Conservation (phyloP, 2,329 filamentous ascomycete species). For the Pseudomassariella vexata region DNA sequence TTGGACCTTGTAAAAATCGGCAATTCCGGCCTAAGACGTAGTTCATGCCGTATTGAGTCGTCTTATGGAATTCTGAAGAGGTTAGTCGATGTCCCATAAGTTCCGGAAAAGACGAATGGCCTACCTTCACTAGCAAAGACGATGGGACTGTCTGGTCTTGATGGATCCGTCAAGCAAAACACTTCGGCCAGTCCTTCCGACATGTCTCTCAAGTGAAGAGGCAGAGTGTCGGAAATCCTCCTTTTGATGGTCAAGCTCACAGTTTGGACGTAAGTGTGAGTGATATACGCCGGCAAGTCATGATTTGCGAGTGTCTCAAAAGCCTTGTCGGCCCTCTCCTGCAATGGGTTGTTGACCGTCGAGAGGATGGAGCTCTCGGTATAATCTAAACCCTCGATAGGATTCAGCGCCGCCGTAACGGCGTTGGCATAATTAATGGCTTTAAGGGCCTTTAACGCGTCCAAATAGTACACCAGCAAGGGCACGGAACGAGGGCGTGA, state of each 20-base stretch:
- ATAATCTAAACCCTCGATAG: conserved; percentile 50
- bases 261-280: conserved; percentile 61
- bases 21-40: conserved; percentile 74
- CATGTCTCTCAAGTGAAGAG: conserved; percentile 58
- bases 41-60: conserved; percentile 68
- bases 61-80: conserved; percentile 60
- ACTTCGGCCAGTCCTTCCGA: conserved; percentile 72
- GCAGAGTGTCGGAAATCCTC: conserved; percentile 61
- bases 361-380: conserved; percentile 41
- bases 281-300: conserved; percentile 67
- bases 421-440: conserved; percentile 69
- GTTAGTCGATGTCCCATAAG: background rate
- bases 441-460: conserved; percentile 63
- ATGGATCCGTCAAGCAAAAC: conserved; percentile 72
- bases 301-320: conserved; percentile 60
- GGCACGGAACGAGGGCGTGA: conserved; percentile 58
- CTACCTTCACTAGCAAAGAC: conserved; percentile 70
- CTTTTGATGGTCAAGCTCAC: conserved; percentile 65
- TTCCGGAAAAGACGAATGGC: conserved; percentile 11
- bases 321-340: conserved; percentile 58
- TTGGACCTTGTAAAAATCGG: conserved; percentile 71
- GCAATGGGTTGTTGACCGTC: conserved; percentile 52
- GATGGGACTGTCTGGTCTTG: conserved; percentile 67
- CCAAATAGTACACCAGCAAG: conserved; percentile 65
- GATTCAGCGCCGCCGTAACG: conserved; percentile 54